A percentile compares a stretch with the other conserved stretches of the same genome.
phyloP scores from a whole-genome alignment of 2,329 filamentous ascomycete genomes.

The Biscogniauxia sp. region DNA sequence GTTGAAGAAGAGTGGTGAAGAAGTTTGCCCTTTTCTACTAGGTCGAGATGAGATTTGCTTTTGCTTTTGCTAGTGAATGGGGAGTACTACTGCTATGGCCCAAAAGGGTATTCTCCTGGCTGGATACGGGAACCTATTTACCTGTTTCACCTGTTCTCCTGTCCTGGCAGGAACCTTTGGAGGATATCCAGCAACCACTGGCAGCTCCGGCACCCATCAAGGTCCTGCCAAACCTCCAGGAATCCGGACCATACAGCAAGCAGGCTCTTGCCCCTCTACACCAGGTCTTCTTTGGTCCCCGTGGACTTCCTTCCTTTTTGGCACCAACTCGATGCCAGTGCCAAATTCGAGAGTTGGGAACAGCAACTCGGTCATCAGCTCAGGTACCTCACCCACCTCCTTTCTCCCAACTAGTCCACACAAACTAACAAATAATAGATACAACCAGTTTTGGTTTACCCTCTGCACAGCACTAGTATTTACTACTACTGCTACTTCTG shows the following conservation, averaged over 20 bases:
- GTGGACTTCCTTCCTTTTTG: background rate
- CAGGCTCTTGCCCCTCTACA: no score
- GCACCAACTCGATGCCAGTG: background rate
- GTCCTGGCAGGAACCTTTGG: no score
- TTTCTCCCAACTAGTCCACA: background rate
- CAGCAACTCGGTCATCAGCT: background rate
- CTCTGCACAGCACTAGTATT: background rate
- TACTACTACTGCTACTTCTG: no score
- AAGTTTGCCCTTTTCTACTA: background rate
- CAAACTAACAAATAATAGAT: background rate
- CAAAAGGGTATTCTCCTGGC: background rate
- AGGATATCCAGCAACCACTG: no score
- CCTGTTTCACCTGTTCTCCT: background rate
- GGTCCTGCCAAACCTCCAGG: background rate
- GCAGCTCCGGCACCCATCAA: no score
- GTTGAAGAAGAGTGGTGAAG: background rate
- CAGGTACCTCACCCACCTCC: background rate
- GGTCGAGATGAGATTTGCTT: background rate
- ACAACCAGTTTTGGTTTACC: background rate
- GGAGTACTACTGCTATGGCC: background rate
- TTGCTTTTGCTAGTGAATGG: background rate
- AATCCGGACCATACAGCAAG: background rate
- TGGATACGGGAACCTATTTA: background rate
- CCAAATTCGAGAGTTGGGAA: no score
- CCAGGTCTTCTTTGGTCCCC: background rate